These are phyloP conservation scores for Russula dissimulans DNA, from an alignment of 768 basidiomycete genomes.

Conservation along the genomic window DNA sequence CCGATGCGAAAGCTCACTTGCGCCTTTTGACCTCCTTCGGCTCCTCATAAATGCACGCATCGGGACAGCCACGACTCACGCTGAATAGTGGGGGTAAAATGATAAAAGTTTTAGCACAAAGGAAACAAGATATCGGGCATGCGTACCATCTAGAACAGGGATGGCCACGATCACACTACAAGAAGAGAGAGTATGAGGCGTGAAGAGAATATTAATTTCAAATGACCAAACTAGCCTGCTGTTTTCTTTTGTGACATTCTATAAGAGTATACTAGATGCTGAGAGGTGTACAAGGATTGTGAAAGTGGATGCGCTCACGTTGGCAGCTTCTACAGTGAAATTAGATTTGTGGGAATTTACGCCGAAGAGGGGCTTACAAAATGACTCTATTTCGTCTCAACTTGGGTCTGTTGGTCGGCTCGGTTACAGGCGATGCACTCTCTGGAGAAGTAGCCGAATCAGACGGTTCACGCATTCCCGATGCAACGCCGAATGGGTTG, in stretches of 20 bases:
- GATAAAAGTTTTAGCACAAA: neutral
- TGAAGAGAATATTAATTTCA: neutral
- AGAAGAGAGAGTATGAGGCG: neutral
- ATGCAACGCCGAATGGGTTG: neutral
- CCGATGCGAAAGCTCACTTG: slow-evolving; percentile 6
- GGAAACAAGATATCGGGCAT: neutral
- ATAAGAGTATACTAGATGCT: neutral
- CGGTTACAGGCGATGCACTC: neutral
- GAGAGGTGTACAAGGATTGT: neutral
- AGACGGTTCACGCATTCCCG: slow-evolving; percentile 11
- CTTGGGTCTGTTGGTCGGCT: slow-evolving; percentile 4
- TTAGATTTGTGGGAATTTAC: neutral
- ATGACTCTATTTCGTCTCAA: slow-evolving; percentile 21
- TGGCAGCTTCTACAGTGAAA: slow-evolving; percentile 16
- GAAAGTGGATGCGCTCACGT: slow-evolving; percentile 5
- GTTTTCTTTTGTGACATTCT: slow-evolving; percentile 23
- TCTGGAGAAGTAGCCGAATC: slow-evolving; percentile 13
- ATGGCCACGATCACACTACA: slow-evolving; percentile 22
- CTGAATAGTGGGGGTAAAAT: neutral
- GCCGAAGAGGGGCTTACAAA: slow-evolving; percentile 14
- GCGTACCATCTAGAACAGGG: slow-evolving; percentile 23
- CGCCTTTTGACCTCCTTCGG: slow-evolving; percentile 7
- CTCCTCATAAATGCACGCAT: slow-evolving; percentile 20
- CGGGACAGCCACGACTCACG: slow-evolving; percentile 17
- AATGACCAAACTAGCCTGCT: slow-evolving; percentile 16